phyloP scores from a whole-genome alignment of 2,329 filamentous ascomycete species.

The Phialocephala subalpina region DNA sequence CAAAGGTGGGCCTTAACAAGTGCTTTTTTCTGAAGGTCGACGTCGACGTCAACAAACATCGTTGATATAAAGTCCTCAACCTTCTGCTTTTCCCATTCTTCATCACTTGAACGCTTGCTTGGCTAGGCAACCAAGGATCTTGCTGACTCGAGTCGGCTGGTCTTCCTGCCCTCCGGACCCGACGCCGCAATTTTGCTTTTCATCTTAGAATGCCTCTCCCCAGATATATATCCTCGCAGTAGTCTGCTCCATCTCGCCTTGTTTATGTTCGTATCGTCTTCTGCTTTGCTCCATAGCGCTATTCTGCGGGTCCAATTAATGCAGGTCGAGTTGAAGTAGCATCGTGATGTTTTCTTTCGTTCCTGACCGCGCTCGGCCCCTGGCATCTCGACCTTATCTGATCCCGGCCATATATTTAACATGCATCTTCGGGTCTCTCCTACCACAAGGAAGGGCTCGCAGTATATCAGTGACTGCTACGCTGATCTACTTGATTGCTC shows the following conservation, averaged over 20 bases:
- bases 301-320: not conserved
- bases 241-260: not conserved
- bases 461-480: conserved; percentile 6
- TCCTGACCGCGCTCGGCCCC: conserved; percentile 23
- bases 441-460: conserved; percentile 19
- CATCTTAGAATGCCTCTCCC: too few species aligned
- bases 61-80: too few species aligned
- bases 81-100: too few species aligned
- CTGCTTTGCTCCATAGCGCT: not conserved
- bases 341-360: conserved; percentile 14
- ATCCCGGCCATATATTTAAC: conserved; percentile 22
- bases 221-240: not conserved
- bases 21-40: too few species aligned
- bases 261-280: not conserved
- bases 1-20: too few species aligned
- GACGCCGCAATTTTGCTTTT: too few species aligned
- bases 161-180: too few species aligned
- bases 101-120: too few species aligned
- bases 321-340: not conserved
- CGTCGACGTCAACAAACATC: too few species aligned
- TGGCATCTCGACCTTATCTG: conserved; percentile 15
- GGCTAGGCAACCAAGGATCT: too few species aligned
- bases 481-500: conserved; percentile 17
- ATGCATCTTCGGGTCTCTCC: conserved; percentile 19
- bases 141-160: too few species aligned